Base-by-base conservation (phyloP, 176 grass and related monocot species). In the maize (Zea mays) region DNA sequence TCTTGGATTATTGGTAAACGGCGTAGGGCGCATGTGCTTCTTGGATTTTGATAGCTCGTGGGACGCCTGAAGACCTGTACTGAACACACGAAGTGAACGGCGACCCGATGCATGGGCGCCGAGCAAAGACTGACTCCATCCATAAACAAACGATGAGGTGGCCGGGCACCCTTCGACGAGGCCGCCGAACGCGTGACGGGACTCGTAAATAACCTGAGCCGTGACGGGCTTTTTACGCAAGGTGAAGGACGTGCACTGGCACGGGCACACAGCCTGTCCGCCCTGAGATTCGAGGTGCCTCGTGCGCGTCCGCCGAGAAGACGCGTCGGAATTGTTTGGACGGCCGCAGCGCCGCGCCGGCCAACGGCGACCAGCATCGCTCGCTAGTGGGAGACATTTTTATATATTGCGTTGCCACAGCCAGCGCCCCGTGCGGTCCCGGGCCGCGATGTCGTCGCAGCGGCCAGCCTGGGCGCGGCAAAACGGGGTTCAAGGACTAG, bases 231-330 rank as follows among this genome's bases (percentile, higher is more conserved):
- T n/a, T 0, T 54, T 47, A 71, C 21, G 37, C 78, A 56, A 77
- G 66, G 17, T 72, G 73, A 65, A n/a, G n/a, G n/a, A n/a, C n/a
- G n/a, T n/a, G n/a, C n/a, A n/a, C n/a, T n/a, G n/a, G n/a, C n/a
- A n/a, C n/a, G n/a, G n/a, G 58, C 47, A 9, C 81, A 88, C 76
- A 88, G 76, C 16, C 81, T 88, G 81, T 70, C 76, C 64, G 6
- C 55, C 76, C 76, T 64, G 69, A 45, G 5, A 1, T 0, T 55
- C 86, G 75, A 88, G 86, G 81, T 56, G 64, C 76, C 76, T 84
- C 86, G 76, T 15, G 76, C 76, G 39, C 76, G 39, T 4, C 47
- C 7, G 56, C 76, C 86, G 34, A 80, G 81, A 44, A 40, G 71
- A 64, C 81, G 71, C 81, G 86, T 84, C 69, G 44, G 19, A 5